Percentiles rank a stretch among this genome's conserved stretches.
Evolutionary conservation across 768 basidiomycete species (phyloP).

Genomic region (Tulasnella sp.): DNA sequence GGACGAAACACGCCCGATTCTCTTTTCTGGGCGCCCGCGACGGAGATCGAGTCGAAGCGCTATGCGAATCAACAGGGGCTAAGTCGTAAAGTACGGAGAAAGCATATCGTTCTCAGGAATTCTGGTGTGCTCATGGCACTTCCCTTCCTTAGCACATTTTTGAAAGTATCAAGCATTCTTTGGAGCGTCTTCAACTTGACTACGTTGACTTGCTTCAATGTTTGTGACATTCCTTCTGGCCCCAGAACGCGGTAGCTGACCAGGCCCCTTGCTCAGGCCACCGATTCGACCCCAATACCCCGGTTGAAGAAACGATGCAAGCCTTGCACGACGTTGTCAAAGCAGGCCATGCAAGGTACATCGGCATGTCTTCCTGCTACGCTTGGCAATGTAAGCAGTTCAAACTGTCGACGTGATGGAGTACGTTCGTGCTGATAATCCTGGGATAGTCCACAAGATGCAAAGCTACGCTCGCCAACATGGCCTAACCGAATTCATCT

Average conservation of each 20-base stretch:
- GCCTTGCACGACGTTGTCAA: conserved; percentile 32
- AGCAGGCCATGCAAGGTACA: conserved; percentile 20
- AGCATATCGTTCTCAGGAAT: background rate
- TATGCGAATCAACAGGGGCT: conserved; percentile 62
- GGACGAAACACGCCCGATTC: background rate
- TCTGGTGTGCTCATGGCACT: too few relatives aligned
- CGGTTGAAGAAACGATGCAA: conserved; percentile 29
- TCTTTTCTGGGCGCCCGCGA: background rate
- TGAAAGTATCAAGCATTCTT: conserved; percentile 52
- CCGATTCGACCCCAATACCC: conserved; percentile 20
- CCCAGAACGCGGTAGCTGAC: too few relatives aligned
- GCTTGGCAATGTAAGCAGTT: conserved; percentile 24
- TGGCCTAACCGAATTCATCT: conserved; percentile 34
- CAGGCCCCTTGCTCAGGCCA: background rate
- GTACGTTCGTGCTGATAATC: background rate
- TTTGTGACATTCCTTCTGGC: conserved; percentile 41
- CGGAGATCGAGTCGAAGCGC: conserved; percentile 46
- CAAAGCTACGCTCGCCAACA: conserved; percentile 15
- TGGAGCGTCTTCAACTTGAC: conserved; percentile 71
- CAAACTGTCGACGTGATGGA: background rate
- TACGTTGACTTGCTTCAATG: conserved; percentile 76
- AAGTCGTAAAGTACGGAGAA: conserved; percentile 51
- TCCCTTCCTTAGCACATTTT: conserved; percentile 60
- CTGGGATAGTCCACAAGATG: conserved; percentile 26
- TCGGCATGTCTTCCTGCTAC: conserved; percentile 22